phyloP scores from a whole-genome alignment of 495 filamentous ascomycete species.

The Aspergillus funiculosus region DNA sequence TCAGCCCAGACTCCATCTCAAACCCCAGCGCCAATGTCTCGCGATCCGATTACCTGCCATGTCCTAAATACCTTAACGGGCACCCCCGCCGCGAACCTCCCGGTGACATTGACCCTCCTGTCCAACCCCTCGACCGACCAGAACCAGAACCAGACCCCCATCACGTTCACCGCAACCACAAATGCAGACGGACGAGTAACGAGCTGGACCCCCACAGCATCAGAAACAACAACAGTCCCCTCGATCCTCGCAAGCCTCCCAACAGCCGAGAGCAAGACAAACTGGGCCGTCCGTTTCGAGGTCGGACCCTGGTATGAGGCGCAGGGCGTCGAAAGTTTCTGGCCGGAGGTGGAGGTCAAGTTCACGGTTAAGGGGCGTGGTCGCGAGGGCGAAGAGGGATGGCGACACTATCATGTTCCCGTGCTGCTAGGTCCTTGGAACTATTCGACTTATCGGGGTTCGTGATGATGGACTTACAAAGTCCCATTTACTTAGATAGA shows the following conservation, averaged over 20 bases:
- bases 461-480: constrained; percentile 22
- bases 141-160: constrained; percentile 21
- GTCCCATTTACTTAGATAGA: background rate
- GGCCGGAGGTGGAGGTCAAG: constrained; percentile 81
- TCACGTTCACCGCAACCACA: constrained; percentile 60
- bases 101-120: constrained; percentile 50
- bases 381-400: constrained; percentile 52
- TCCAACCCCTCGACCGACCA: constrained; percentile 23
- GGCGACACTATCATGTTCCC: constrained; percentile 88
- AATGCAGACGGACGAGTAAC: constrained; percentile 83
- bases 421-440: constrained; percentile 82
- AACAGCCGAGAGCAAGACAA: constrained; percentile 38
- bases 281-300: constrained; percentile 74
- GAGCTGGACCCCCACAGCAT: constrained; percentile 59
- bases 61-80: constrained; percentile 65
- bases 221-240: constrained; percentile 43
- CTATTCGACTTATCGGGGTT: constrained; percentile 89
- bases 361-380: constrained; percentile 63
- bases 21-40: constrained; percentile 59
- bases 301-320: constrained; percentile 70
- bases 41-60: constrained; percentile 75
- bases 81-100: constrained; percentile 52
- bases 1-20: constrained; percentile 19
- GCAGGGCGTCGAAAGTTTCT: constrained; percentile 70
- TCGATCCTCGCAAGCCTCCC: constrained; percentile 41